Base-by-base conservation (phyloP, 148 eudicot genomes). In the Fagopyrum tataricum region DNA sequence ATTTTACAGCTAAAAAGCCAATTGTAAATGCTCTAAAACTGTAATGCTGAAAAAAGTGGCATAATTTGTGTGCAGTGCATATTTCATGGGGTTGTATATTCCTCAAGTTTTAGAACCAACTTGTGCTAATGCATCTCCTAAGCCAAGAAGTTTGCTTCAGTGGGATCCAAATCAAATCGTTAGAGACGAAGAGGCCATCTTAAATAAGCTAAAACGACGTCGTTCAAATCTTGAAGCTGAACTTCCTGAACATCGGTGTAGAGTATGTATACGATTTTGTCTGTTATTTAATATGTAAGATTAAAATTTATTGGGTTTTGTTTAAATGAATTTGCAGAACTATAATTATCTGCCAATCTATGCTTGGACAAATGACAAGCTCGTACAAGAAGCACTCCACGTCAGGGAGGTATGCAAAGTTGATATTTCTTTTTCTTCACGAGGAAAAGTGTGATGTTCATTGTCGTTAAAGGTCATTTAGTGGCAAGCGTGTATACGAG, bases 301-400 rank as follows among this genome's bases (percentile, higher is more conserved):
- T 26, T 26, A 18, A 21, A 26, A 39, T 72, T 14, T 2, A 40
- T 31, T 1, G 24, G 4, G 18, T 53, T 53, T 17, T 52, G 11
- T 12, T 44, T 44, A 2, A 40, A 13, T 66, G 2, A 13, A 6
- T 24, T 43, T 42, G 41, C 76, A 81, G 84, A 21, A 24, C 24
- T 31, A 75, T 67, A 71, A 74, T 62, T 76, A 81, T 49, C 2
- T 58, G 15, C 53, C 56, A 31, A n/a, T 73, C 1, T 67, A 74
- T 21, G 61, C 42, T 6, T 84, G 87, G 87, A 80, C 80, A 12
- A 67, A 67, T 39, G 77, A 79, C 49, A 47, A 55, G 42, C 47
- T 70, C 21, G 87, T 84, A 14, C 80, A 52, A 76, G 70, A 78
- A 56, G 87, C 84, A 51, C 84, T 84, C 31, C 71, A 76, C n/a